Conservation (phyloP, 352 stramenopile genomes). For the Pythium apleroticum region DNA sequence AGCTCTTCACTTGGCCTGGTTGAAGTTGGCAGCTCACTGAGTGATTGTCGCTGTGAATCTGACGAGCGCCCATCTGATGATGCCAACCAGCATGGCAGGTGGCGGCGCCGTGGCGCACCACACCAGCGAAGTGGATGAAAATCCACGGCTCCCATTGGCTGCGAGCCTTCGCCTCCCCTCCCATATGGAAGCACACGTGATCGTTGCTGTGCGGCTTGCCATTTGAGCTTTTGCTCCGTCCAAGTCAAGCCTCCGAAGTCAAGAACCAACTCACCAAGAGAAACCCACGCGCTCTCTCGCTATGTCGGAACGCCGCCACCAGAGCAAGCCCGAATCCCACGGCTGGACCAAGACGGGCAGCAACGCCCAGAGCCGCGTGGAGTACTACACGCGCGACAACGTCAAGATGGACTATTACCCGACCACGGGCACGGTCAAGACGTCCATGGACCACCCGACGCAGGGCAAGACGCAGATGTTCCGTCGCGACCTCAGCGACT, state of each 20-base stretch:
- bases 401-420: conserved; percentile 32
- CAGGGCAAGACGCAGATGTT: conserved; percentile 34
- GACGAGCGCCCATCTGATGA: no score
- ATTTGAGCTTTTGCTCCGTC: background rate
- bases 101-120: no score
- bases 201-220: background rate
- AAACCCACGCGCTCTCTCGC: background rate
- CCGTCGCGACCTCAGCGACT: conserved; percentile 24
- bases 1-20: background rate
- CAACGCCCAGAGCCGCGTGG: conserved; percentile 26
- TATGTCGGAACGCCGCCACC: conserved; percentile 20
- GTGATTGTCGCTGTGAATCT: background rate
- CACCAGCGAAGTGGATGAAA: background rate
- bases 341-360: conserved; percentile 30
- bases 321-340: conserved; percentile 23
- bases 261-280: no score
- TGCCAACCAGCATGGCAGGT: no score
- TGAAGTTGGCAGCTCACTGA: conserved; percentile 3
- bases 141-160: background rate
- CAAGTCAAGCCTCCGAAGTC: background rate
- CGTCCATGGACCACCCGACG: conserved; percentile 24
- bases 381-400: conserved; percentile 31
- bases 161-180: background rate
- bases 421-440: conserved; percentile 30
- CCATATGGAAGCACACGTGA: background rate